Evolutionary conservation across 2,329 filamentous ascomycete species (phyloP).

Genomic region (Colletotrichum paranaense): DNA sequence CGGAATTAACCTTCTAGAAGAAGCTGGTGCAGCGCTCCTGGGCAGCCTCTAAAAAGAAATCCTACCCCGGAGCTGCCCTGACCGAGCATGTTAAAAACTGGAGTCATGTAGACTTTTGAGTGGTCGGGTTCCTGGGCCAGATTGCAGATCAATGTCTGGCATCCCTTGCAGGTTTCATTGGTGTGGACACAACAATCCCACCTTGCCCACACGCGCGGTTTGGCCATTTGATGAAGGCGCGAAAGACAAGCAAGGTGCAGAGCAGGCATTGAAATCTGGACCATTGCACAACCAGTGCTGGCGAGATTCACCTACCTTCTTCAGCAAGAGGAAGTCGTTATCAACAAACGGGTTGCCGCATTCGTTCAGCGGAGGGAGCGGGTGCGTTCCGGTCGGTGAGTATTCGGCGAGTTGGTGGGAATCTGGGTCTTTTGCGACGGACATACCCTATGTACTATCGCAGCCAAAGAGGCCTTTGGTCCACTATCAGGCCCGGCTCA

Average conservation of each 20-base stretch:
- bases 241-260: neutral
- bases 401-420: neutral
- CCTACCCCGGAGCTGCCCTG: neutral
- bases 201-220: neutral
- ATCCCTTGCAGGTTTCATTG: constrained; percentile 31
- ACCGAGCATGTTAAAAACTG: neutral
- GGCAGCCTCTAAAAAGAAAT: neutral
- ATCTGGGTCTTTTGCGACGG: neutral
- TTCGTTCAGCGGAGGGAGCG: neutral
- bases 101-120: neutral
- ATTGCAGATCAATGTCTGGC: constrained; percentile 29
- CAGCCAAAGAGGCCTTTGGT: neutral
- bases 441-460: neutral
- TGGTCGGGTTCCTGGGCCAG: constrained; percentile 13
- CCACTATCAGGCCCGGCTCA: neutral
- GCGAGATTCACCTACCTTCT: neutral
- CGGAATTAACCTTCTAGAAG: constrained; percentile 33
- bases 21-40: neutral
- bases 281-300: neutral
- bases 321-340: neutral
- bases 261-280: constrained; percentile 2
- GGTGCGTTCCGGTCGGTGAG: neutral
- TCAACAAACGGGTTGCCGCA: neutral
- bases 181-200: constrained; percentile 17
- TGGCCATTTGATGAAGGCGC: neutral